Evolutionary conservation across 2,329 filamentous ascomycete genomes (phyloP), one percentile per base, ranked within the genome.

Genomic region (Aspergillus versicolor): DNA sequence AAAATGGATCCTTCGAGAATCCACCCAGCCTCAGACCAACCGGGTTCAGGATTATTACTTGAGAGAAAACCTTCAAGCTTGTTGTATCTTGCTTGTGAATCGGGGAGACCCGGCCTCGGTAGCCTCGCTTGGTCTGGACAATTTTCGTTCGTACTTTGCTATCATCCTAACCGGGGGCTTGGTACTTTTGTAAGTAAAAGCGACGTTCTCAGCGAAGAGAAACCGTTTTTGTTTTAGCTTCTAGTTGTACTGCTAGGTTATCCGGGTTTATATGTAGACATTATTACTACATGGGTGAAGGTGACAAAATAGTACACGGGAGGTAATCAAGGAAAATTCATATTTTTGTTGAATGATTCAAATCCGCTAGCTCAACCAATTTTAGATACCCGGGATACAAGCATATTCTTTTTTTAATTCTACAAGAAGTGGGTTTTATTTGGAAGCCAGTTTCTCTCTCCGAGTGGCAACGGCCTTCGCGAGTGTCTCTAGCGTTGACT

Each of bases 381-480:
- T 55, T 55, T 43, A 45, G 15, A 55, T 55, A 43, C 24, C 44
- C 53, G 46, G 40, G 21, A 55, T 49, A 42, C 3, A 22, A 46
- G 22, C 42, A 44, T 15, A 40, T 17, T 24, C 7, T 24, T 24
- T 7, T 19, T 21, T 43, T 21, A 21, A 15, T 7, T 21, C 4
- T 24, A 13, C 7, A 40, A 0, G 22, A 24, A 13, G 22, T 6
- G 22, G n/a, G n/a, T 30, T 13, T 30, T 13, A 47, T 9, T 47
- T 37, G n/a, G 27, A 19, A 9, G 44, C 62, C 54, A 70, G 67
- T 50, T 78, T 71, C 62, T 81, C 83, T 73, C 90, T 84, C 67
- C 91, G 84, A 72, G 88, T 84, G 71, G 87, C 87, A 53, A 97
- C 91, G 27, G 92, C 90, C 52, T 87, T 83, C 17, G 93, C 93